phyloP scores from a whole-genome alignment of 2,329 filamentous ascomycete species.

The Helicocarpus griseus region DNA sequence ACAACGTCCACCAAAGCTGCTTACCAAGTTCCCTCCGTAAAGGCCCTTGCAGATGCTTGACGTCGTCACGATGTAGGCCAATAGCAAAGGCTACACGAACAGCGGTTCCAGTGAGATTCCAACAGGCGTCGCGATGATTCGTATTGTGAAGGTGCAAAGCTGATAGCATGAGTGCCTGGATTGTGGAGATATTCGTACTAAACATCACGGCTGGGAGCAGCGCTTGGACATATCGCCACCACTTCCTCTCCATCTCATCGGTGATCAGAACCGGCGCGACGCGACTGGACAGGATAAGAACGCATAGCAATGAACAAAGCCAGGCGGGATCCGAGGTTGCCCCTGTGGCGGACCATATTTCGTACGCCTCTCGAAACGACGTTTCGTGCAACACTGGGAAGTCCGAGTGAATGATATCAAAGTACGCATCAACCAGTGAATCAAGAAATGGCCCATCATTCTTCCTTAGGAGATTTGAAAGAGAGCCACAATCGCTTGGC shows the following conservation, averaged over 20 bases:
- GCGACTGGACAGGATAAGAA: background rate
- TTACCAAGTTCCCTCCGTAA: background rate
- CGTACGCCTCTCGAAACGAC: background rate
- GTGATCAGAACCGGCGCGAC: background rate
- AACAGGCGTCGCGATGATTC: background rate
- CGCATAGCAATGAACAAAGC: background rate
- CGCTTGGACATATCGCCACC: slow-evolving; percentile 1
- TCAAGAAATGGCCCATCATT: background rate
- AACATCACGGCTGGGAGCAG: background rate
- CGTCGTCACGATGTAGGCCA: background rate
- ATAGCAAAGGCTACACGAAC: background rate
- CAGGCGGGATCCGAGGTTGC: background rate
- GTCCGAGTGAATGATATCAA: background rate
- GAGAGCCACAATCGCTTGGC: background rate
- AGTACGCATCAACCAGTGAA: background rate
- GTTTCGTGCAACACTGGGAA: background rate
- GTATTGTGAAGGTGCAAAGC: slow-evolving; percentile 1
- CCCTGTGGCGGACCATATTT: background rate
- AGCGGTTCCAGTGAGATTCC: background rate
- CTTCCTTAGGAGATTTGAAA: background rate
- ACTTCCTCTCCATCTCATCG: background rate
- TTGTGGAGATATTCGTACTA: background rate
- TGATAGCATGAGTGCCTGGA: background rate
- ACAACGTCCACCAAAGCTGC: background rate
- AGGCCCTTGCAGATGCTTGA: background rate